Evolutionary conservation across 2,329 filamentous ascomycete genomes (phyloP), one percentile per base, ranked within the genome.

Genomic region (Erysiphe pulchra): DNA sequence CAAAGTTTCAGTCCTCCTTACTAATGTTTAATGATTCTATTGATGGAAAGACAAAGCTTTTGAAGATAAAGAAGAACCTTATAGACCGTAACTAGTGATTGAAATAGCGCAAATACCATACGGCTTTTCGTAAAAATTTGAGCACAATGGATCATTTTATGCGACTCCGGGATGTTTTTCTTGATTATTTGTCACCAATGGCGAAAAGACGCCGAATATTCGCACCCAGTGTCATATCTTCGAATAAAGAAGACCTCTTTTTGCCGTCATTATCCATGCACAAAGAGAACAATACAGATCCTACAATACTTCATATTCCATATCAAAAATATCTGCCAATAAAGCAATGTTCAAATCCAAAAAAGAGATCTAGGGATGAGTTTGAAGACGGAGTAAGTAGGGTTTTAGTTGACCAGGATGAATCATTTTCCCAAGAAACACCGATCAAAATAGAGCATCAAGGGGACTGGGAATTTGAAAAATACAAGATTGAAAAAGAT

Each of bases 171-270:
- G 54, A 58, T 44, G 51, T 52, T 13, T 40, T 59, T 39, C 44
- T 55, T 28, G 50, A 49, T 16, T 54, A 52, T 42, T 46, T 59
- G 38, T 56, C 56, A 13, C 56, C 57, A 31, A 33, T 47, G 10
- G 43, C 51, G 13, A 57, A 58, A 41, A 57, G 57, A 41, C 57
- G 52, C 34, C 55, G 56, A 18, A 59, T 56, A 16, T 42, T 52
- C 20, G 54, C 49, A 16, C 52, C 51, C 46, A 45, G 43, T 16
- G 51, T 51, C n/a, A 48, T 52, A 11, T 42, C 41, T 4, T 13
- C 48, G 13, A 31, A 41, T 18, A 51, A 52, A 1, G 33, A 41
- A 8, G 51, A 51, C 13, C 54, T 54, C 31, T 50, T 50, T 42
- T 48, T 45, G 46, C 37, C 46, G 39, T 47, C 39, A 17, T 54